Evolutionary conservation across 257 asterid genomes (phyloP).

Genomic region (Solanum lignicaule): DNA sequence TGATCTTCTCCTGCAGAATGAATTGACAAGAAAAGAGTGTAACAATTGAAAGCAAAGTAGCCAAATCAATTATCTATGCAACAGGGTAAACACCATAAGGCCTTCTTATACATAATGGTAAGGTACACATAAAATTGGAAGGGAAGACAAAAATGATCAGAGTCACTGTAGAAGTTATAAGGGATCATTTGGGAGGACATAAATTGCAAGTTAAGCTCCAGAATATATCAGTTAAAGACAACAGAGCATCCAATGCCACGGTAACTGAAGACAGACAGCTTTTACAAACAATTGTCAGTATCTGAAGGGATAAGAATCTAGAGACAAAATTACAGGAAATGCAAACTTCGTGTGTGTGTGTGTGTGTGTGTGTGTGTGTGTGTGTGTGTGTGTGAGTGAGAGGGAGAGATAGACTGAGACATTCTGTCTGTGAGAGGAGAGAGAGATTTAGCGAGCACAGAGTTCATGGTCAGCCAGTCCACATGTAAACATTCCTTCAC

Average conservation of each 20-base stretch:
- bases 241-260: neutral
- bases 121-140: neutral
- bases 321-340: neutral
- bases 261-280: neutral
- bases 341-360: neutral
- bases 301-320: neutral
- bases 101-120: neutral
- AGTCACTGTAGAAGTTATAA: neutral
- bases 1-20: slow-evolving; percentile 50
- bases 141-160: neutral
- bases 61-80: neutral
- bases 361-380: too few relatives aligned
- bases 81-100: neutral
- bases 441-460: neutral
- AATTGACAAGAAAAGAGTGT: slow-evolving; percentile 4
- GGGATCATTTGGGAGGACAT: neutral
- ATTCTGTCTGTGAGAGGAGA: neutral
- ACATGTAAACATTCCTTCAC: neutral
- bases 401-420: neutral
- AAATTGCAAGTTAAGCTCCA: neutral
- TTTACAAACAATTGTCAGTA: neutral
- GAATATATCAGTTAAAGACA: neutral
- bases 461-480: neutral
- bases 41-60: neutral
- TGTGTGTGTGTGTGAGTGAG: too few relatives aligned